Percentiles rank a stretch among this genome's conserved stretches.
phyloP scores from a whole-genome alignment of 805 yeast species.

The Tetrapisispora arboricola region DNA sequence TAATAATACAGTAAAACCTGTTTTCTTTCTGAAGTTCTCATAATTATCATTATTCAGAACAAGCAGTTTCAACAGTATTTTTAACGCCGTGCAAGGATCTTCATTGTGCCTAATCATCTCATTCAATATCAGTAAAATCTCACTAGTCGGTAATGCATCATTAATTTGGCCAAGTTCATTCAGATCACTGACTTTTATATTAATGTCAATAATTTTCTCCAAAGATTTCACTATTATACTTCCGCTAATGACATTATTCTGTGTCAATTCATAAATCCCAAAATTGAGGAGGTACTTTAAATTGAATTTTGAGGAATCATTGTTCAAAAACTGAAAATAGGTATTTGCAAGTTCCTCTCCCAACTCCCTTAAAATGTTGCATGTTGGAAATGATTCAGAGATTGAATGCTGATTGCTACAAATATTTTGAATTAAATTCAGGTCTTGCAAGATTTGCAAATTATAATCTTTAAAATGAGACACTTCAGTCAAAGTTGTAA shows the following conservation, averaged over 20 bases:
- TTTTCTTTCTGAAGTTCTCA: slow-evolving; percentile 39
- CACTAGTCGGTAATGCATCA: slow-evolving; percentile 51
- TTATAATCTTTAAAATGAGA: slow-evolving; percentile 46
- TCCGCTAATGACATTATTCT: slow-evolving; percentile 18
- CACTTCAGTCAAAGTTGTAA: slow-evolving; percentile 43
- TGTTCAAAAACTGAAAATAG: slow-evolving; percentile 29
- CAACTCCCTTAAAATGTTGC: slow-evolving; percentile 33
- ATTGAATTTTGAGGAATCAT: slow-evolving; percentile 45
- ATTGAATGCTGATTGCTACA: slow-evolving; percentile 23
- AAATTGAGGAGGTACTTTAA: slow-evolving; percentile 43
- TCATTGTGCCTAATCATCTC: slow-evolving; percentile 19
- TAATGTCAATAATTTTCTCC: slow-evolving; percentile 26
- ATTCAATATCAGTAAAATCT: slow-evolving; percentile 47
- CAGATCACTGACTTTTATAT: slow-evolving; percentile 32
- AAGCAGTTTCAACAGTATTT: slow-evolving; percentile 43
- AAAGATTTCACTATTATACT: slow-evolving; percentile 27
- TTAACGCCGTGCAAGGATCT: slow-evolving; percentile 19
- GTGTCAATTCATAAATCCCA: slow-evolving; percentile 39
- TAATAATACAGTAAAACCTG: slow-evolving; percentile 36
- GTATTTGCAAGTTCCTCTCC: slow-evolving; percentile 12
- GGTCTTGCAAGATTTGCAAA: slow-evolving; percentile 38
- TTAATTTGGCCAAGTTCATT: slow-evolving; percentile 36
- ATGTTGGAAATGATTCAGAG: slow-evolving; percentile 30
- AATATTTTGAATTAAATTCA: slow-evolving; percentile 36
- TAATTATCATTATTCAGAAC: slow-evolving; percentile 38